A percentile compares a stretch with the other conserved stretches of the same genome.
Conservation (phyloP, 352 stramenopile species). For the Phytophthora uliginosa region DNA sequence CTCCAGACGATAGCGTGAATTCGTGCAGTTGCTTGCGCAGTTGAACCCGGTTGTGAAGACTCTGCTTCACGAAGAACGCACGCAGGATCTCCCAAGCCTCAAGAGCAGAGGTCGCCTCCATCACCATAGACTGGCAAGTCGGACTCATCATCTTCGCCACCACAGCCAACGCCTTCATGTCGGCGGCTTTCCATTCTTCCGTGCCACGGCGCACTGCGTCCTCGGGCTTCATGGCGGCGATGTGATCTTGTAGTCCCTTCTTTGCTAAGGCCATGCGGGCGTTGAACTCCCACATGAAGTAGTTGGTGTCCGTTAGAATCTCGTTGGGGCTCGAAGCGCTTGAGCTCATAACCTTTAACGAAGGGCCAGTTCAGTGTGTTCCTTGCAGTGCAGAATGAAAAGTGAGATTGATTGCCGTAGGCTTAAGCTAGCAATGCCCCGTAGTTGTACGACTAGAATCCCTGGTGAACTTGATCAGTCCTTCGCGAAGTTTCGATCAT, state of each 20-base stretch:
- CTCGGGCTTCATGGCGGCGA: conserved; percentile 21
- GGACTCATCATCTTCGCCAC: conserved; percentile 22
- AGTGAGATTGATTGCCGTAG: neutral
- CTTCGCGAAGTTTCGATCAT: neutral
- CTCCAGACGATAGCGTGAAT: conserved; percentile 9
- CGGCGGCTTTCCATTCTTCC: conserved; percentile 27
- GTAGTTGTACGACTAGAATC: too few relatives aligned
- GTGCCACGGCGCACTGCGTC: conserved; percentile 6
- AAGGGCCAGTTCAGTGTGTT: neutral
- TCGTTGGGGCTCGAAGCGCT: conserved; percentile 12
- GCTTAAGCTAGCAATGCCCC: too few relatives aligned
- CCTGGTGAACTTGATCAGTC: too few relatives aligned
- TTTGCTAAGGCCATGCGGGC: conserved; percentile 21
- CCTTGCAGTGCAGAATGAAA: conserved; percentile 3
- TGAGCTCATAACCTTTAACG: conserved; percentile 27
- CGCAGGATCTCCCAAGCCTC: conserved; percentile 24
- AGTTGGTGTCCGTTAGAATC: conserved; percentile 21
- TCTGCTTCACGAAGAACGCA: conserved; percentile 30
- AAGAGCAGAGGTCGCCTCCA: conserved; percentile 4
- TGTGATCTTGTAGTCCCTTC: conserved; percentile 21
- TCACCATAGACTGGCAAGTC: conserved; percentile 22
- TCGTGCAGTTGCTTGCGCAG: conserved; percentile 34
- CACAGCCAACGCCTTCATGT: neutral
- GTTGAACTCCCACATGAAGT: conserved; percentile 29
- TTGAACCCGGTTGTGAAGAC: conserved; percentile 31